phyloP scores from a whole-genome alignment of 768 basidiomycete species.

The Lyophyllum semitale region DNA sequence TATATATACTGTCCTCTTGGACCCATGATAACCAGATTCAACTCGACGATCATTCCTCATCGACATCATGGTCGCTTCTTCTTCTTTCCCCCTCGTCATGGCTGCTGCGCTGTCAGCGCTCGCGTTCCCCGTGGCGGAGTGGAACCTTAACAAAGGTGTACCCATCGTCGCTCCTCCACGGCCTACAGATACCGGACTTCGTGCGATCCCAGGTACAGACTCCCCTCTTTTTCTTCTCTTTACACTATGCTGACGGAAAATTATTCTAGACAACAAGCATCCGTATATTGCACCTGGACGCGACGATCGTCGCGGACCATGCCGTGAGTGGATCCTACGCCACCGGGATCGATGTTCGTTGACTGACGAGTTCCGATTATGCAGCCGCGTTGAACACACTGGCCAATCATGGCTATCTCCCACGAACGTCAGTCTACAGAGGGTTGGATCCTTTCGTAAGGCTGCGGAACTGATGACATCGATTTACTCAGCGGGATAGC shows the following conservation, averaged over 20 bases:
- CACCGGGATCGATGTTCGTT: neutral
- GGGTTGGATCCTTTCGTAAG: neutral
- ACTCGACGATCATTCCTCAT: no score
- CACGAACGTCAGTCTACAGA: slow-evolving; percentile 14
- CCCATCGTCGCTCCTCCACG: slow-evolving; percentile 11
- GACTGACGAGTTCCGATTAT: neutral
- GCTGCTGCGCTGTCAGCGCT: no score
- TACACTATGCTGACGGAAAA: neutral
- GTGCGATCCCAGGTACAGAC: slow-evolving; percentile 11
- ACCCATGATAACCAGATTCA: no score
- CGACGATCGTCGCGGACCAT: slow-evolving; percentile 14
- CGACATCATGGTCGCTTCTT: no score
- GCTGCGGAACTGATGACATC: neutral
- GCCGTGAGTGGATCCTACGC: slow-evolving; percentile 4
- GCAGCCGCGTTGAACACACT: slow-evolving; percentile 16
- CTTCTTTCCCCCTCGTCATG: no score
- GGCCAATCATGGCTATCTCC: slow-evolving; percentile 17
- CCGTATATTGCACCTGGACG: slow-evolving; percentile 8
- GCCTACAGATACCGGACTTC: slow-evolving; percentile 1
- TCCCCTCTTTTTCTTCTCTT: neutral
- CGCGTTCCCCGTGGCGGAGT: neutral
- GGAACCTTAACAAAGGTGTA: neutral
- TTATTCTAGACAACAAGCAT: slow-evolving; percentile 7
- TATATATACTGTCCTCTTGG: no score
- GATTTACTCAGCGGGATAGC: slow-evolving; percentile 16